Evolutionary conservation across 208 protist species (phyloP), one percentile per base, ranked within the genome.

Genomic region (Herpetomonas tarakana): DNA sequence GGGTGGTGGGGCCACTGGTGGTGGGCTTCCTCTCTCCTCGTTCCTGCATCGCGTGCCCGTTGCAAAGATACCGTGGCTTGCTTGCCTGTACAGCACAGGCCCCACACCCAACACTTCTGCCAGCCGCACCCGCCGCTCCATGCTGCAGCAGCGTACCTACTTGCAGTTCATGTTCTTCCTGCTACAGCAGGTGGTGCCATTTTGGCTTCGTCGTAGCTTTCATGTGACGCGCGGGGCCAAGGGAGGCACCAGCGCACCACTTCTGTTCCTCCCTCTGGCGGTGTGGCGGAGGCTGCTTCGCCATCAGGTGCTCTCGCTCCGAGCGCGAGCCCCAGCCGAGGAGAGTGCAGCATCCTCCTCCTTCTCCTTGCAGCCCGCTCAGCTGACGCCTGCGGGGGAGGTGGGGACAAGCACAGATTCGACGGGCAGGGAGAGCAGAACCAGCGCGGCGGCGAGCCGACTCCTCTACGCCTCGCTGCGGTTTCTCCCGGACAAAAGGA

Each of bases 111-210:
- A 64, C 1, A 26, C 53, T 6, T 55, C 51, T 9, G 38, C 59
- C 31, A 65, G 63, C 26, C 67, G 67, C 22, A 62, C 50, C 21
- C 54, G 71, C 21, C 77, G 79, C 44, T 85, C 80, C 12, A 76
- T 80, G 63, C 52, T 80, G 16, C 85, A 85, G 65, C 86, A 93
- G 74, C 74, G 79, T 3, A 56, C 85, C 4, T 88, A 64, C 51
- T 49, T 86, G n/a, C 74, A 93, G 67, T 67, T 88, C 22, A 39
- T 77, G 6, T 76, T 79, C 49, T 91, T 93, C 31, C 52, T 93
- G 6, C 73, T 67, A 45, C 81, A 93, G 61, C 71, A 83, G 45
- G 41, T 91, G 18, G n/a, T 93, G 1, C 83, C 83, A 0, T 86
- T 81, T 57, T 30, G 79, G 2, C 3, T 93, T 30, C 63, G 77